Percentiles rank a stretch among this genome's conserved stretches.
Conservation (phyloP, 2,329 filamentous ascomycete species). For the Thermothelomyces thermophilus region DNA sequence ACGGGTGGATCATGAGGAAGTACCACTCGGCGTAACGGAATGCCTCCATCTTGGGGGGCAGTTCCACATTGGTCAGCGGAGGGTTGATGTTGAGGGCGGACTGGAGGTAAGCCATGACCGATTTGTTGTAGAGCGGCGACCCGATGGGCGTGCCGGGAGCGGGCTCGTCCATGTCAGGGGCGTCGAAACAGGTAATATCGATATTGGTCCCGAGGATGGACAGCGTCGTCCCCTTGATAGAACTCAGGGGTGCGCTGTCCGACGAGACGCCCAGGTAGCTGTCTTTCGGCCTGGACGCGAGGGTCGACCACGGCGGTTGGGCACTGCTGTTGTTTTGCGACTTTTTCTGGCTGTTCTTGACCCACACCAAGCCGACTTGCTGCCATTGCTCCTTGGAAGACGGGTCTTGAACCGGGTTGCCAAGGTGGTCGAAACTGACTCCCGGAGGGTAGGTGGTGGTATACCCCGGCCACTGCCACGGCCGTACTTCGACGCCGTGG, state of each 20-base stretch:
- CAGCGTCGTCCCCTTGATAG: conserved; percentile 69
- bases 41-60: conserved; percentile 60
- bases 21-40: conserved; percentile 69
- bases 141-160: conserved; percentile 35
- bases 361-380: conserved; percentile 33
- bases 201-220: conserved; percentile 74
- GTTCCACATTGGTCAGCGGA: conserved; percentile 45
- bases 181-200: conserved; percentile 67
- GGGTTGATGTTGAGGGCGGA: conserved; percentile 57
- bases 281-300: conserved; percentile 45
- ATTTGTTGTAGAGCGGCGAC: conserved; percentile 59
- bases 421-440: conserved; percentile 25
- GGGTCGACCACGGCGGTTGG: conserved; percentile 29
- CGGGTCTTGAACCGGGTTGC: conserved; percentile 26
- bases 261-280: conserved; percentile 60
- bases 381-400: conserved; percentile 32
- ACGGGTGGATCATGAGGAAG: conserved; percentile 64
- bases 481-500: conserved; percentile 54
- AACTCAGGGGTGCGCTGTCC: conserved; percentile 60
- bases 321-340: conserved; percentile 20
- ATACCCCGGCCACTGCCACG: conserved; percentile 36
- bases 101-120: conserved; percentile 62
- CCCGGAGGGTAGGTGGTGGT: conserved; percentile 26
- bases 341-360: conserved; percentile 30
- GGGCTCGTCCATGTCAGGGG: conserved; percentile 58